Base-by-base conservation (phyloP, 768 basidiomycete genomes). In the Suillus subalutaceus region DNA sequence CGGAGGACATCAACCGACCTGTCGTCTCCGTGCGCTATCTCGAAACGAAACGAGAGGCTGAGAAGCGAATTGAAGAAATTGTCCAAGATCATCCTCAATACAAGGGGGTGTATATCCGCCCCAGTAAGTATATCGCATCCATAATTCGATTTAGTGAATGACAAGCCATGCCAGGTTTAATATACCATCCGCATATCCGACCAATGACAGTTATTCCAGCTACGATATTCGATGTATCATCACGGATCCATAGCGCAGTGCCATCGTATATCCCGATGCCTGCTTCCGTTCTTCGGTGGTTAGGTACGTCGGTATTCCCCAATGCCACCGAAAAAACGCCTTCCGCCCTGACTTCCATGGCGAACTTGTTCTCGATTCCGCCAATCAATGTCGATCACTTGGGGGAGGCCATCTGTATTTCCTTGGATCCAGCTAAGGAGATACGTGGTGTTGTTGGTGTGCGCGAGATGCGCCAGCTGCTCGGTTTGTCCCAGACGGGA, bases 321-420 rank as follows among this genome's bases (percentile, higher is more conserved):
- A 10, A 37, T 23, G 67, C 62, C 66, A 70, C 65, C 69, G 73
- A 70, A 71, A 67, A 73, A 68, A 69, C 77, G 64, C 77, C 80
- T 30, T 86, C 86, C 30, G 73, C 86, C 18, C 77, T 91, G 48
- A 82, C 87, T 40, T 88, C 91, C 3, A 79, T 96, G 43, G 92
- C 94, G 8, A 91, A 91, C 67, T 88, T 91, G 20, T 78, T 98
- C 61, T 84, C 85, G n/a, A 90, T 91, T 63, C 94, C 92, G 38
- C 96, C 97, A 2, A 88, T 99, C 52, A 97, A 99, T 73, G 95
- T 98, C 26, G 97, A 99, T 71, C 94, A 96, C 68, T 94, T 99
- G 55, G 97, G 91, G 3, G 87, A 90, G 70, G 93, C 95, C 0
- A 85, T 94, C 8, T 88, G 91, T 66, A 82, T 89, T 23, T 84